phyloP scores from a whole-genome alignment of 352 stramenopile genomes.

The Globisporangium orthogonon region DNA sequence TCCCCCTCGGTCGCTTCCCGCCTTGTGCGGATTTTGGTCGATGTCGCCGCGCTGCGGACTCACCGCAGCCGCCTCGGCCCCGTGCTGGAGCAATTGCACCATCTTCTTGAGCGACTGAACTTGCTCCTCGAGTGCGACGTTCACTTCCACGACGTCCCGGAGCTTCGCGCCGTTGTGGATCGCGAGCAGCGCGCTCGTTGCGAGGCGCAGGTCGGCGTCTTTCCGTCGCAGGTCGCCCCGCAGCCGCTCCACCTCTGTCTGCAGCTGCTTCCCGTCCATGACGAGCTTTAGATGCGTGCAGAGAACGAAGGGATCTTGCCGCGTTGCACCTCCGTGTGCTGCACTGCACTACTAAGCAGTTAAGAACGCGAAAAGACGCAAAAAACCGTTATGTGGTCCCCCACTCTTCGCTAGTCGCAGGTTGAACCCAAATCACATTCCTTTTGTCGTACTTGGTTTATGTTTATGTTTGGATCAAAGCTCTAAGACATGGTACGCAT shows the following conservation, averaged over 20 bases:
- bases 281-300: neutral
- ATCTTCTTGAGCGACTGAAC: conserved; percentile 37
- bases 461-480: too few species aligned
- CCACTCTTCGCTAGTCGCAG: too few species aligned
- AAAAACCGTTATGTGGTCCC: too few species aligned
- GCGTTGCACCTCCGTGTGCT: too few species aligned
- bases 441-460: too few species aligned
- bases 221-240: conserved; percentile 20
- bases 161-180: conserved; percentile 21
- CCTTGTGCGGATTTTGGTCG: conserved; percentile 2
- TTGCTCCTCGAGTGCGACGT: conserved; percentile 39
- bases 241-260: conserved; percentile 24
- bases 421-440: too few species aligned
- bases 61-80: neutral
- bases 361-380: neutral
- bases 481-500: too few species aligned
- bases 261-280: conserved; percentile 13
- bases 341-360: too few species aligned
- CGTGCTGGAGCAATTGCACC: conserved; percentile 16
- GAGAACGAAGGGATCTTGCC: too few species aligned
- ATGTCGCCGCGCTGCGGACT: neutral
- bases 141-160: conserved; percentile 37
- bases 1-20: neutral
- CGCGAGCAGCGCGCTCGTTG: conserved; percentile 8
- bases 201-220: conserved; percentile 22